These are phyloP conservation scores for Aspergillus sojae DNA, from an alignment of 2,329 filamentous ascomycete genomes.

Conservation along the genomic window DNA sequence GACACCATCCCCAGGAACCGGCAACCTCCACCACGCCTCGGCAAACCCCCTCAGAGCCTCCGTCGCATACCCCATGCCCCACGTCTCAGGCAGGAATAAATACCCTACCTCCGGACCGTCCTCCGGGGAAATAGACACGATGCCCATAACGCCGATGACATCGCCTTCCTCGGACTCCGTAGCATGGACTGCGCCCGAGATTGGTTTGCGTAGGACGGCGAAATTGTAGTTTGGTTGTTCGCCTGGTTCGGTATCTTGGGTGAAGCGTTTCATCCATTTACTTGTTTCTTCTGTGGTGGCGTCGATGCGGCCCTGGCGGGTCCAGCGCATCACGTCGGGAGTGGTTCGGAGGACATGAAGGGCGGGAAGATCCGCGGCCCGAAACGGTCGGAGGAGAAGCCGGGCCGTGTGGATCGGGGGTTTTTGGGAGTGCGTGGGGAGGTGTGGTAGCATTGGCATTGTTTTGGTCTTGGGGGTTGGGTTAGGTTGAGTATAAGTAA, in stretches of 20 bases:
- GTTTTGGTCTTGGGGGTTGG: neutral
- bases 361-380: neutral
- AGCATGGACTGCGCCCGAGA: neutral
- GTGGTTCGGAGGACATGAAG: neutral
- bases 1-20: neutral
- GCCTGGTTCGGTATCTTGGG: neutral
- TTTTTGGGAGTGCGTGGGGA: neutral
- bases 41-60: constrained; percentile 27
- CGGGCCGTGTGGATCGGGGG: neutral
- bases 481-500: no score
- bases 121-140: neutral
- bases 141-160: neutral
- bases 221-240: neutral
- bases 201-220: neutral
- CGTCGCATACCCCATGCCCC: constrained; percentile 32
- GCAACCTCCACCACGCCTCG: constrained; percentile 30
- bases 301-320: neutral
- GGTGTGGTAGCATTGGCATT: neutral
- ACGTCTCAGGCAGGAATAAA: constrained; percentile 25
- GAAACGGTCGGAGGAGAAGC: neutral
- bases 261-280: neutral
- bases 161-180: neutral
- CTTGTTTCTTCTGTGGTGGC: neutral
- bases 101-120: constrained; percentile 29
- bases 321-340: neutral